Conservation (phyloP, 768 basidiomycete species). For the Dictyophora rubrovolvata region DNA sequence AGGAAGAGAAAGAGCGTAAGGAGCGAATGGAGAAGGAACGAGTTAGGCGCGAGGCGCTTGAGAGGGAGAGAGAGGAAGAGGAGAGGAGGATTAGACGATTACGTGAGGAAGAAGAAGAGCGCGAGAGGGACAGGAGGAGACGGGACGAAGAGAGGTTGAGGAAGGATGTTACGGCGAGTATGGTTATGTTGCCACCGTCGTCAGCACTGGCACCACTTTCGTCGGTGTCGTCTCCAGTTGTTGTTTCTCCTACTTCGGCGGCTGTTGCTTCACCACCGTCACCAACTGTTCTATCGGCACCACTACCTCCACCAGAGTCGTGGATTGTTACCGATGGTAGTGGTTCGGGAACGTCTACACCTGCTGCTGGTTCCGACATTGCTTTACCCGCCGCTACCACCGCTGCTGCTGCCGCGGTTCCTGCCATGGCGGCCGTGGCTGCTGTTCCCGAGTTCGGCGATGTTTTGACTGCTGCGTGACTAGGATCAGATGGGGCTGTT, state of each 20-base stretch:
- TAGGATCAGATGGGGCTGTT: neutral
- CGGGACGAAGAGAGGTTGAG: conserved; percentile 46
- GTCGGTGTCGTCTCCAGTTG: conserved; percentile 16
- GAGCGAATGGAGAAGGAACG: conserved; percentile 55
- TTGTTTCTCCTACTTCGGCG: conserved; percentile 17
- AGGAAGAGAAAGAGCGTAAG: conserved; percentile 52
- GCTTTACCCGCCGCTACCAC: neutral
- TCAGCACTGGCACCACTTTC: no score
- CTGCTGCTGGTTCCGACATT: neutral
- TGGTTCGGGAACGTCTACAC: neutral
- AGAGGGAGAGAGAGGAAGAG: conserved; percentile 24
- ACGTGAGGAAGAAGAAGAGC: conserved; percentile 50
- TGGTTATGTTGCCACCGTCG: conserved; percentile 9
- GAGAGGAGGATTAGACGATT: conserved; percentile 39
- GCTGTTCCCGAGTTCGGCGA: neutral
- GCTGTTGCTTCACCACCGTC: conserved; percentile 12
- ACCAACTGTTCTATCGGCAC: no score
- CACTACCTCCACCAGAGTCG: conserved; percentile 3
- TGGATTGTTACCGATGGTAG: conserved; percentile 3
- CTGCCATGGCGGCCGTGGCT: neutral
- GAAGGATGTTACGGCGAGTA: conserved; percentile 24
- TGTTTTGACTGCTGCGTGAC: neutral
- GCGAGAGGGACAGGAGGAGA: conserved; percentile 28
- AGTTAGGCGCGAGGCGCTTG: conserved; percentile 27
- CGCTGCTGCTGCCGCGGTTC: neutral